These are phyloP conservation scores for Deinandra increscens DNA, from an alignment of 129 eudicot genomes.

Conservation along the genomic window DNA sequence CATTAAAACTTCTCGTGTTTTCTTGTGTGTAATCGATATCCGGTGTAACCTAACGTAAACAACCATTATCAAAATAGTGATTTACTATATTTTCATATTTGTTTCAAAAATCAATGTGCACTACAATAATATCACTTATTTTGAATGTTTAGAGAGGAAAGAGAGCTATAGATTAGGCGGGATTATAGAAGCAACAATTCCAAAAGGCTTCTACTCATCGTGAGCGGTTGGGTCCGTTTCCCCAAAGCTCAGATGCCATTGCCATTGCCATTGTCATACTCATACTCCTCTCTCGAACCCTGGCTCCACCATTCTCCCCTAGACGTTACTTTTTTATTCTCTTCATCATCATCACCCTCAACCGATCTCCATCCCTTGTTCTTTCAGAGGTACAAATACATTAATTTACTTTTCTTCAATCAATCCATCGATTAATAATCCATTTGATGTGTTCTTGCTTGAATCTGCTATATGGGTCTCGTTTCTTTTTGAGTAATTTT, in stretches of 20 bases:
- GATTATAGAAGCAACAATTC: constrained; percentile 21
- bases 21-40: too few species aligned
- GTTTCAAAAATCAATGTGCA: neutral
- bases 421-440: neutral
- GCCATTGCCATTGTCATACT: constrained; percentile 11
- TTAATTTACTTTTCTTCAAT: neutral
- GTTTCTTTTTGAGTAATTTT: constrained; percentile 4
- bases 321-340: constrained; percentile 14
- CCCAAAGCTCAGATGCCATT: constrained; percentile 29
- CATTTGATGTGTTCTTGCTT: neutral
- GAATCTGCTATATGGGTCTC: constrained; percentile 8
- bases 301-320: constrained; percentile 27
- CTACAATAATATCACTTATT: neutral
- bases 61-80: too few species aligned
- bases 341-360: constrained; percentile 13
- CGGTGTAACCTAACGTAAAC: too few species aligned
- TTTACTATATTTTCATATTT: too few species aligned
- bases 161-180: constrained; percentile 32
- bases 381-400: constrained; percentile 32
- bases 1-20: too few species aligned
- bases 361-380: constrained; percentile 25
- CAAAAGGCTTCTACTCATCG: constrained; percentile 3
- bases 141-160: neutral
- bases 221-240: constrained; percentile 12
- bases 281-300: neutral